A percentile compares a stretch with the other conserved stretches of the same genome.
Evolutionary conservation across 192 early-diverging fungal genomes (phyloP).

Genomic region (Umbelopsis sp.): DNA sequence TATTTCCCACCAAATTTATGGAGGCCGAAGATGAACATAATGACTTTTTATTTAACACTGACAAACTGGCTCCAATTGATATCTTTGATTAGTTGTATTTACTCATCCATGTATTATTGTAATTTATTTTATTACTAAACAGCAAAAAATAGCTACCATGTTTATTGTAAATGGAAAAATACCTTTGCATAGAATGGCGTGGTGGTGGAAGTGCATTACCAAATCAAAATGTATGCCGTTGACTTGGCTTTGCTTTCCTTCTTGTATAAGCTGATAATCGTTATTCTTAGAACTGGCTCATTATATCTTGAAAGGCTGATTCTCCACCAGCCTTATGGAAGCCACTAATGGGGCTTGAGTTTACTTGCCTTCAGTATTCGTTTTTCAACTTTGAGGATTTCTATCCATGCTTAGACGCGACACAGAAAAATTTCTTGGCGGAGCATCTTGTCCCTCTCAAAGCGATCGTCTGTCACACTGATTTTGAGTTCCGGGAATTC

Average conservation of each 20-base stretch:
- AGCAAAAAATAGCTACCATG: too few relatives aligned
- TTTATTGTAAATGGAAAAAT: too few relatives aligned
- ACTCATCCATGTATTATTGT: background rate
- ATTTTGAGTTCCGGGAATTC: slow-evolving; percentile 15
- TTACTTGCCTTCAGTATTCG: too few relatives aligned
- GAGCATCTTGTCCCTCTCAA: background rate
- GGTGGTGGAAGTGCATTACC: too few relatives aligned
- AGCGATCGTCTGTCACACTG: background rate
- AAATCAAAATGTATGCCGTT: too few relatives aligned
- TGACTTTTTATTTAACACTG: slow-evolving; percentile 27
- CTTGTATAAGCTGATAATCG: background rate
- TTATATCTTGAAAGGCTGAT: background rate
- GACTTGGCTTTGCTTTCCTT: background rate
- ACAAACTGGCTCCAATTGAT: slow-evolving; percentile 32
- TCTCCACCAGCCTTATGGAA: background rate
- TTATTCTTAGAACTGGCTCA: too few relatives aligned
- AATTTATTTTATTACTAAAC: background rate
- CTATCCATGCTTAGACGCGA: too few relatives aligned
- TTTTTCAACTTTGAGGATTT: too few relatives aligned
- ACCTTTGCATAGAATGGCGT: too few relatives aligned
- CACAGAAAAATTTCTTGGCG: background rate
- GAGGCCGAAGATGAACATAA: slow-evolving; percentile 28
- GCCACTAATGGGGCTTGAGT: background rate
- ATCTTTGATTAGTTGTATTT: slow-evolving; percentile 28
- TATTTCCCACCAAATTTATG: slow-evolving; percentile 41